Percentiles rank a stretch among this genome's conserved stretches.
Evolutionary conservation across 257 asterid genomes (phyloP).

Genomic region (Capsicum baccatum): DNA sequence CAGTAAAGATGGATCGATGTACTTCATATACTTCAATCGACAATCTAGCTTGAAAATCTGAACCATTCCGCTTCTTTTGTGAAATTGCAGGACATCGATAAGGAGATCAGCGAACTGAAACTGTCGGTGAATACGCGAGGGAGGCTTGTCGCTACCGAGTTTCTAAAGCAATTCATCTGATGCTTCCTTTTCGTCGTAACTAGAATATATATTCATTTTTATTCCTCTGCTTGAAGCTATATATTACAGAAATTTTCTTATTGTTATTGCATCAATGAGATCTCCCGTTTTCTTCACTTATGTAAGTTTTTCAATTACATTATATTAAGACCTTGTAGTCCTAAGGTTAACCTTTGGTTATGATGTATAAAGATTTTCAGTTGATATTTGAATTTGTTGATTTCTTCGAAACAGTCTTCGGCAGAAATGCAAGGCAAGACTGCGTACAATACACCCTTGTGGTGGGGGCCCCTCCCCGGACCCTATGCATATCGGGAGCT

Average conservation of each 20-base stretch:
- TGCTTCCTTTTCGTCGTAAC: neutral
- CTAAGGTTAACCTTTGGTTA: neutral
- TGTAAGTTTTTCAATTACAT: neutral
- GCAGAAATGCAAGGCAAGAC: no score
- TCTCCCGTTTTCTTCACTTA: neutral
- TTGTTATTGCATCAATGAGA: slow-evolving; percentile 19
- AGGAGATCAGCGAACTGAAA: slow-evolving; percentile 91
- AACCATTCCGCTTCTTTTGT: slow-evolving; percentile 28
- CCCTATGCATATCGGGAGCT: no score
- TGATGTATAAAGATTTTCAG: neutral
- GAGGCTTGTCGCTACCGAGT: slow-evolving; percentile 96
- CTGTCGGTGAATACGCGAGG: slow-evolving; percentile 93
- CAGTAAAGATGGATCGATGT: no score
- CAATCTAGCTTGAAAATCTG: neutral
- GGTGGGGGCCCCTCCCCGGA: no score
- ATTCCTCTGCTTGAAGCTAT: neutral
- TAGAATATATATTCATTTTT: neutral
- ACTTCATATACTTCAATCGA: neutral
- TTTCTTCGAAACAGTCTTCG: neutral
- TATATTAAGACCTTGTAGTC: neutral
- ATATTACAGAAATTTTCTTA: neutral
- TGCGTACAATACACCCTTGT: no score
- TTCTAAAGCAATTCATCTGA: slow-evolving; percentile 93
- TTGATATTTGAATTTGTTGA: neutral
- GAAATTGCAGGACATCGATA: slow-evolving; percentile 83